Percentiles rank a stretch among this genome's conserved stretches.
Conservation (phyloP, 345 rosid species). For the Alliaria petiolata region DNA sequence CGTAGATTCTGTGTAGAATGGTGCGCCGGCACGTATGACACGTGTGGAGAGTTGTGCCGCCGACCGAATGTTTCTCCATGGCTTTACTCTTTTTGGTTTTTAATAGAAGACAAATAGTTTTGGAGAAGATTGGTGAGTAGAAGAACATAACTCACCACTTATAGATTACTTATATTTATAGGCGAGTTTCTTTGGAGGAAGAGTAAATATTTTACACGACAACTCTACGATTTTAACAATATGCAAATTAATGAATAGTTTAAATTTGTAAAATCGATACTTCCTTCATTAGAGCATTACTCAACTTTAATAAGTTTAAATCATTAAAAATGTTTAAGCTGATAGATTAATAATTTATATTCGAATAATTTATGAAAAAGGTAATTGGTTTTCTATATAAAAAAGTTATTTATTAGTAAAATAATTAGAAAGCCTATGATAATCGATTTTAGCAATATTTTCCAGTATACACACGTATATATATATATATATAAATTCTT, state of each 20-base stretch:
- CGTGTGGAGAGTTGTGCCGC: constrained; percentile 39
- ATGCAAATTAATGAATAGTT: neutral
- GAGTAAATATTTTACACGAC: no score
- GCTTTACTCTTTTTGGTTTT: neutral
- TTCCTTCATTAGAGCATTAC: neutral
- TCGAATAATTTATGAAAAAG: no score
- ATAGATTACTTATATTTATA: constrained; percentile 9
- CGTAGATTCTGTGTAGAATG: constrained; percentile 45
- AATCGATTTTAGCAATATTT: no score
- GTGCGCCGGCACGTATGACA: constrained; percentile 37
- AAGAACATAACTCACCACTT: neutral
- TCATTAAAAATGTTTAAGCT: no score
- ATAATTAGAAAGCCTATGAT: no score
- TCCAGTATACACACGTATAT: no score
- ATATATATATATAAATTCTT: no score
- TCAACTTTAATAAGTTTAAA: neutral
- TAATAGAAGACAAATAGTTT: neutral
- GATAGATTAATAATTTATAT: no score
- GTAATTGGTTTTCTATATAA: no score
- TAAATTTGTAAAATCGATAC: neutral
- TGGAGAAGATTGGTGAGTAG: no score
- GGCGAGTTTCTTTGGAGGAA: neutral
- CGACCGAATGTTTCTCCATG: constrained; percentile 19
- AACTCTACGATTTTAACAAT: no score
- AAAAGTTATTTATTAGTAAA: no score